Conservation (phyloP, 805 yeast species). For the Alloascoidea africana region DNA sequence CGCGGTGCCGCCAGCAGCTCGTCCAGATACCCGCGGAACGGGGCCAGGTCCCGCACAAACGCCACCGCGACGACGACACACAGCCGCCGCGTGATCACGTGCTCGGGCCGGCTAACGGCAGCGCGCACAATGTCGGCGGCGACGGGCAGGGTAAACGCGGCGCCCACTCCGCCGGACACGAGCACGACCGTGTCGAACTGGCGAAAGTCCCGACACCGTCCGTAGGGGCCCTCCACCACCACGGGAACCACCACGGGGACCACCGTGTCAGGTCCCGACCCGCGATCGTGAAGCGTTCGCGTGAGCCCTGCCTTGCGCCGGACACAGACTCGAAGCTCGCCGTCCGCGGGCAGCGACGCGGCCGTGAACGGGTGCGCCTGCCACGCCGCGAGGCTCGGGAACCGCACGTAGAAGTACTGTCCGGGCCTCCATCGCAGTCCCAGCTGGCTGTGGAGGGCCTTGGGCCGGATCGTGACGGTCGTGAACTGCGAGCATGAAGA, state of each 20-base stretch:
- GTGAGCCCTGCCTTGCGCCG: conserved; percentile 26
- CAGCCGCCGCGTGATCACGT: neutral
- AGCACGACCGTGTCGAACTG: conserved; percentile 26
- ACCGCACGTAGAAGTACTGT: conserved; percentile 23
- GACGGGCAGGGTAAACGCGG: conserved; percentile 26
- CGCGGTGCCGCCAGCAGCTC: neutral
- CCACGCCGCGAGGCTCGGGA: conserved; percentile 17
- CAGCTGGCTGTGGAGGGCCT: neutral
- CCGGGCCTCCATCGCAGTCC: conserved; percentile 26
- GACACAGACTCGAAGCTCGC: conserved; percentile 24
- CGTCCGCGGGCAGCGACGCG: conserved; percentile 20
- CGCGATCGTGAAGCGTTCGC: conserved; percentile 14
- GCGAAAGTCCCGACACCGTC: conserved; percentile 22
- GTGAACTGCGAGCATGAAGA: neutral
- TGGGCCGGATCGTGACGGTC: neutral
- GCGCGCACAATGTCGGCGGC: conserved; percentile 2
- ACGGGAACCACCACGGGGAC: conserved; percentile 18
- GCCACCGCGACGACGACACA: neutral
- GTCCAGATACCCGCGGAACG: neutral
- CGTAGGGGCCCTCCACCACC: conserved; percentile 29
- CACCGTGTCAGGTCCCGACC: neutral
- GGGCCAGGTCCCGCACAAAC: neutral
- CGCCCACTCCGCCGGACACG: conserved; percentile 30
- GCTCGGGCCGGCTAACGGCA: neutral
- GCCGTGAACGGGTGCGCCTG: conserved; percentile 31